Base-by-base conservation (phyloP, 2,329 filamentous ascomycete genomes). In the Epichloe hybrida region DNA sequence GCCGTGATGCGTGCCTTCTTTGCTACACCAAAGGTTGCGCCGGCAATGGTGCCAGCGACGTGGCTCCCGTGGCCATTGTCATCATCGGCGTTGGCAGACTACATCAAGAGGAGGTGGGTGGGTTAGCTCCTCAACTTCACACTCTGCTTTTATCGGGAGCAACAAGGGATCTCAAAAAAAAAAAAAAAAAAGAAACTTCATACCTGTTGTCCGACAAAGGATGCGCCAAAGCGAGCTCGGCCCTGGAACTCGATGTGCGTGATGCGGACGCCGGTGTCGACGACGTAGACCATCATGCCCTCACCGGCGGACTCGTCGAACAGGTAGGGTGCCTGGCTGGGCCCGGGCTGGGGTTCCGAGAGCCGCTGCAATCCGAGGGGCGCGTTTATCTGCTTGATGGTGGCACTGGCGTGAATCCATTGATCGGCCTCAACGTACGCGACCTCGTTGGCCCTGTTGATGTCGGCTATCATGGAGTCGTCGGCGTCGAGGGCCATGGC, bases 61-160 rank as follows among this genome's bases (percentile, higher is more conserved):
- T 84, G 81, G 50, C 72, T 80, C 40, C 81, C 81, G 64, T 84
- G 81, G 12, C 80, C 80, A 58, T 81, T 78, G 56, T 75, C 70
- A 50, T 82, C 78, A 4, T 42, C 3, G 21, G 57, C 41, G 57
- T 52, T 40, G n/a, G n/a, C n/a, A n/a, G n/a, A n/a, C 8, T 31
- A 31, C 15, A 44, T 34, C 13, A 44, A 3, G 11, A 23, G 36
- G 15, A n/a, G 15, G 36, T 13, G 36, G 36, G 11, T 0, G 36
- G 36, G 15, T 12, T 5, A 37, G 36, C 12, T 12, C 3, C 2
- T 27, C 27, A 12, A 17, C 6, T n/a, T 27, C 2, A 0, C 27
- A 8, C 27, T 27, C 27, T 27, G 0, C 27, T 8, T 27, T 8
- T 27, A 27, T 39, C 9, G 5, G 12, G 39, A 41, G 11, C 3